Evolutionary conservation across 306 rosid species (phyloP).

Genomic region (Coriaria nepalensis): DNA sequence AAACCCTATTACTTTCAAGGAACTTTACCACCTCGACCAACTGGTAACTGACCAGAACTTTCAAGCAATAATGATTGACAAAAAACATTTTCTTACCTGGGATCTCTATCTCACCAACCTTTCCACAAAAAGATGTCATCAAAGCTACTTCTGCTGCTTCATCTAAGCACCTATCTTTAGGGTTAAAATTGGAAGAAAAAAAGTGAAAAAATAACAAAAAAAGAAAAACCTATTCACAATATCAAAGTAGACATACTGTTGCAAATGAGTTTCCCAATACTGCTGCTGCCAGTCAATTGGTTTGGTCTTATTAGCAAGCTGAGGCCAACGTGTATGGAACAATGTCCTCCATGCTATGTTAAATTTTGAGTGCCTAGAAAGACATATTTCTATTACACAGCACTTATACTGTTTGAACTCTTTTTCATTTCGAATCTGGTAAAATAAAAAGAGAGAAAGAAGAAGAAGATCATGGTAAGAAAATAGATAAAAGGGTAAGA

Average conservation of each 20-base stretch:
- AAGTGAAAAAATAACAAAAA: slow-evolving; percentile 12
- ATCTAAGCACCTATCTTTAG: slow-evolving; percentile 62
- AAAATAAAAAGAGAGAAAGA: slow-evolving; percentile 9
- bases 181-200: too few relatives aligned
- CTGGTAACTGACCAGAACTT: too few relatives aligned
- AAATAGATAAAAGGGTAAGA: slow-evolving; percentile 1
- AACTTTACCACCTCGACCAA: too few relatives aligned
- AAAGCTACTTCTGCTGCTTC: slow-evolving; percentile 65
- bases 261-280: slow-evolving; percentile 85
- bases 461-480: neutral
- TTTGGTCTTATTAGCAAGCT: slow-evolving; percentile 19
- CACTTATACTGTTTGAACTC: neutral
- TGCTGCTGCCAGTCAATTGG: slow-evolving; percentile 53
- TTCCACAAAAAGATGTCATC: slow-evolving; percentile 45
- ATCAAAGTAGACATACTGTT: slow-evolving; percentile 38
- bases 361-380: slow-evolving; percentile 39
- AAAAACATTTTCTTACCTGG: slow-evolving; percentile 39
- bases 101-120: slow-evolving; percentile 45
- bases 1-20: neutral
- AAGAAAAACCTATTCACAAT: slow-evolving; percentile 6
- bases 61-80: neutral
- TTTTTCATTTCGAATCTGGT: slow-evolving; percentile 3
- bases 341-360: slow-evolving; percentile 42
- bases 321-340: slow-evolving; percentile 47
- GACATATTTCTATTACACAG: slow-evolving; percentile 2